phyloP scores from a whole-genome alignment of 208 protist species.

The Giardia muris region DNA sequence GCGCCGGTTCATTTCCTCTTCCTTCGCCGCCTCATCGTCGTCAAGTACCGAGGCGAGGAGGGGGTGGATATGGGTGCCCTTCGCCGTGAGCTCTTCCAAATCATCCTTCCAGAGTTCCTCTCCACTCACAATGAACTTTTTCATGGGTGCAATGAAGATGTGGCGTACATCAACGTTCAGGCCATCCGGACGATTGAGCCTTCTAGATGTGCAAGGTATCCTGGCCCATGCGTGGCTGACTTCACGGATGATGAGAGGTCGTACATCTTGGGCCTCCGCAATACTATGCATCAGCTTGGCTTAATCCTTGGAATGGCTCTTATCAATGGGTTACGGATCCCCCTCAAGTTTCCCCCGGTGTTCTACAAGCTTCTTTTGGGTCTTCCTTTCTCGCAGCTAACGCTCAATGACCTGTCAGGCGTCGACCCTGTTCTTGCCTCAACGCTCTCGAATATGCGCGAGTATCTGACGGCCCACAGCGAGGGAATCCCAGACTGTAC shows the following conservation, averaged over 20 bases:
- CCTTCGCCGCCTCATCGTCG: slow-evolving; percentile 50
- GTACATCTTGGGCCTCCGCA: neutral
- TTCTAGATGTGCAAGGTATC: no score
- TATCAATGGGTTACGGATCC: slow-evolving; percentile 71
- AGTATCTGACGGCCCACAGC: neutral
- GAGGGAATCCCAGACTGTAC: neutral
- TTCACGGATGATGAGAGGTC: slow-evolving; percentile 43
- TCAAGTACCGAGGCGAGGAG: slow-evolving; percentile 68
- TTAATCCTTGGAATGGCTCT: slow-evolving; percentile 62
- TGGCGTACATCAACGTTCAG: slow-evolving; percentile 17
- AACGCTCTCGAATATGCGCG: neutral
- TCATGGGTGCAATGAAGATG: neutral
- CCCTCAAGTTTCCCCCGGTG: slow-evolving; percentile 62
- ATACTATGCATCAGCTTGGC: slow-evolving; percentile 38
- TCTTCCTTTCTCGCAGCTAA: neutral
- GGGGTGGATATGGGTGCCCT: slow-evolving; percentile 77
- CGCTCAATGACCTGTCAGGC: neutral
- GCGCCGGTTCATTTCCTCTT: neutral
- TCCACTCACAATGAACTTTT: slow-evolving; percentile 56
- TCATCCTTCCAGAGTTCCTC: slow-evolving; percentile 67
- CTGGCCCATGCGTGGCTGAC: neutral
- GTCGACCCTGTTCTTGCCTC: neutral
- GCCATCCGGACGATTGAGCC: neutral
- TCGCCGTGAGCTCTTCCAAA: slow-evolving; percentile 79
- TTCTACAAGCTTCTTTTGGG: neutral